A percentile compares a stretch with the other conserved stretches of the same genome.
Conservation (phyloP, 768 basidiomycete species). For the Pleurotus tuoliensis region DNA sequence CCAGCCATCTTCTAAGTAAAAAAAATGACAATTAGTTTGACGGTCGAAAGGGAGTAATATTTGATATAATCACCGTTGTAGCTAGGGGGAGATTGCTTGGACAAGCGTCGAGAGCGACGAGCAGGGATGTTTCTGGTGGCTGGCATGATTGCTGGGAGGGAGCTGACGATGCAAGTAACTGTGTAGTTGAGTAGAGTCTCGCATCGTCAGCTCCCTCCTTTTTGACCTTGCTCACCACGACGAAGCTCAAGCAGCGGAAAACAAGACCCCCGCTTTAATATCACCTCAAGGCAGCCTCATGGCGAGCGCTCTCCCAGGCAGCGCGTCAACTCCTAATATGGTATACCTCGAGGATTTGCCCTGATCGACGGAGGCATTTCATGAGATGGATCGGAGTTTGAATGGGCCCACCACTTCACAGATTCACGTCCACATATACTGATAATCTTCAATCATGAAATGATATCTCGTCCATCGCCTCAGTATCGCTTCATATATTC, state of each 20-base stretch:
- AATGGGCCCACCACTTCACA: slow-evolving; percentile 2
- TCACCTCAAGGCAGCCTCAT: slow-evolving; percentile 7
- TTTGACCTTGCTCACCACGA: slow-evolving; percentile 7
- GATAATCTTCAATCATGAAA: neutral
- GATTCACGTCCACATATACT: slow-evolving; percentile 7
- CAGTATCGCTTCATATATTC: too few relatives aligned
- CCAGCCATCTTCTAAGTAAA: slow-evolving; percentile 1
- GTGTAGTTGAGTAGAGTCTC: neutral
- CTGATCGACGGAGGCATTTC: slow-evolving; percentile 6
- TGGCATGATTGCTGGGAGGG: slow-evolving; percentile 8
- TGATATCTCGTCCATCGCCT: too few relatives aligned
- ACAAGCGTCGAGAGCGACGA: slow-evolving; percentile 43
- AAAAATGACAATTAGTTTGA: neutral
- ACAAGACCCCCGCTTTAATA: slow-evolving; percentile 10
- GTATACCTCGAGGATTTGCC: neutral
- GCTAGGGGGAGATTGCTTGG: slow-evolving; percentile 30
- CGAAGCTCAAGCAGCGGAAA: slow-evolving; percentile 3
- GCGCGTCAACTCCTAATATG: slow-evolving; percentile 1
- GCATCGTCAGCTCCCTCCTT: slow-evolving; percentile 4
- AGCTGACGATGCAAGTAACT: slow-evolving; percentile 2
- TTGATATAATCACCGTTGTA: slow-evolving; percentile 24
- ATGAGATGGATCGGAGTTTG: slow-evolving; percentile 1
- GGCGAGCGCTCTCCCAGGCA: neutral
- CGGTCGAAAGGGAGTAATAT: neutral
- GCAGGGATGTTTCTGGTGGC: slow-evolving; percentile 13